A percentile compares a stretch with the other conserved stretches of the same genome.
phyloP scores from a whole-genome alignment of 169 alveolate species.

The Blepharisma undulans region DNA sequence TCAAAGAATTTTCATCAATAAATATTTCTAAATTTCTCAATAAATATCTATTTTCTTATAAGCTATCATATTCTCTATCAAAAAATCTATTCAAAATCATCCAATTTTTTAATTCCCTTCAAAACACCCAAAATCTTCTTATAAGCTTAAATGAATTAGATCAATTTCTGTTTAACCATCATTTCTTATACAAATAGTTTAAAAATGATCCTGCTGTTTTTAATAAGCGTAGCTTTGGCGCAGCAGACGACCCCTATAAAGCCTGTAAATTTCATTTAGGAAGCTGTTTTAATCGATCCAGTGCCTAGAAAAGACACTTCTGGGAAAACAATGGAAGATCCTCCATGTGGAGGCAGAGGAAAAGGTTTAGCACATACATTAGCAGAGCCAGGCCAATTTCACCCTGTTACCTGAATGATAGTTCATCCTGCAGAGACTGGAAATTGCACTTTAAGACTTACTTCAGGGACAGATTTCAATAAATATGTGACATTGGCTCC shows the following conservation, averaged over 20 bases:
- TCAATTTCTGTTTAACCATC: background rate
- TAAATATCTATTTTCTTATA: too few species aligned
- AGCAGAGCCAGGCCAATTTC: constrained; percentile 4
- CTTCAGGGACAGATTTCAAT: background rate
- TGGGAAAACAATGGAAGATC: background rate
- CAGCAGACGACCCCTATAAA: constrained; percentile 11
- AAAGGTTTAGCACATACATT: constrained; percentile 17
- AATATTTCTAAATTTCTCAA: too few species aligned
- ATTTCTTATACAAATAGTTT: background rate
- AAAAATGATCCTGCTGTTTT: background rate
- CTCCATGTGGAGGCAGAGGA: constrained; percentile 31
- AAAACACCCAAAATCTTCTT: background rate
- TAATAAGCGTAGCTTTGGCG: background rate
- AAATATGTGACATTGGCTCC: background rate
- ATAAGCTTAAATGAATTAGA: background rate
- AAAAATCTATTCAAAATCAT: background rate
- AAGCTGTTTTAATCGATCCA: constrained; percentile 29
- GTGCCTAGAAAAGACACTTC: constrained; percentile 27
- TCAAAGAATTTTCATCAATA: background rate
- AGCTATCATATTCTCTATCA: background rate
- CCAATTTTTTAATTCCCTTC: too few species aligned
- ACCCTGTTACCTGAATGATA: constrained; percentile 5
- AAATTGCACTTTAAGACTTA: background rate
- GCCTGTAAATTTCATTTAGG: constrained; percentile 15
- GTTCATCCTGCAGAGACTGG: constrained; percentile 24